These are phyloP conservation scores for Adiantum capillusveneris DNA, from an alignment of 75 land plant genomes.

Conservation along the genomic window DNA sequence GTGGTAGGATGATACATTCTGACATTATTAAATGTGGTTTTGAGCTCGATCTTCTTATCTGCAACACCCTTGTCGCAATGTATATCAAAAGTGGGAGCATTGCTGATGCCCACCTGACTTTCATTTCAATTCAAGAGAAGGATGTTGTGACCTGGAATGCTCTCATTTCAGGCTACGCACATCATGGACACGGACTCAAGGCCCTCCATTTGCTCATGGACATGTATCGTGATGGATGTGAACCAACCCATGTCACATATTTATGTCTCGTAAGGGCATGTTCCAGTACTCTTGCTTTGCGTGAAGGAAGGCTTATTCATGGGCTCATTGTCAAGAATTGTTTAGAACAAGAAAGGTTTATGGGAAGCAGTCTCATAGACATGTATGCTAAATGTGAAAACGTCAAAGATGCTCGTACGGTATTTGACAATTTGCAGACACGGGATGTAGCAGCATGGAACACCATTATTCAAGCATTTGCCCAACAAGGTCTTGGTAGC, in stretches of 20 bases:
- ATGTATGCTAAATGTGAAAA: conserved; percentile 12
- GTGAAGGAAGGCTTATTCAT: conserved; percentile 3
- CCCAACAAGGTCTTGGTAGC: conserved; percentile 40
- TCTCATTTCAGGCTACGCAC: conserved; percentile 11
- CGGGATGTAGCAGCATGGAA: conserved; percentile 49
- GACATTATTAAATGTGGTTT: conserved; percentile 26
- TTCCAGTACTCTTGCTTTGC: not conserved
- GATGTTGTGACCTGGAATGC: conserved; percentile 14
- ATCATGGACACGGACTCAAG: conserved; percentile 1
- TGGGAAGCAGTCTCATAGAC: conserved; percentile 12
- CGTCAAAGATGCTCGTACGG: conserved; percentile 4
- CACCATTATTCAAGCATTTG: conserved; percentile 51
- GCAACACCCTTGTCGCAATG: conserved; percentile 35
- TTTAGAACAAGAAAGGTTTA: conserved; percentile 1
- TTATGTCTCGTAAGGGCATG: not conserved
- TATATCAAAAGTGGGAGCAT: conserved; percentile 45
- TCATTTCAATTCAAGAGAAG: conserved; percentile 28
- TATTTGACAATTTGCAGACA: conserved; percentile 7
- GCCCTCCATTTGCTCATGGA: conserved; percentile 1
- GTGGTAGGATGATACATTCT: conserved; percentile 39
- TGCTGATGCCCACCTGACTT: conserved; percentile 32
- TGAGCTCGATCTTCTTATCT: conserved; percentile 5
- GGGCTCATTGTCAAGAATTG: conserved; percentile 1
- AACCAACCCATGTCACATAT: not conserved
- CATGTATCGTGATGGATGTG: conserved; percentile 2